Conservation (phyloP, 2,329 filamentous ascomycete genomes). For the Cordyceps tenuipes region DNA sequence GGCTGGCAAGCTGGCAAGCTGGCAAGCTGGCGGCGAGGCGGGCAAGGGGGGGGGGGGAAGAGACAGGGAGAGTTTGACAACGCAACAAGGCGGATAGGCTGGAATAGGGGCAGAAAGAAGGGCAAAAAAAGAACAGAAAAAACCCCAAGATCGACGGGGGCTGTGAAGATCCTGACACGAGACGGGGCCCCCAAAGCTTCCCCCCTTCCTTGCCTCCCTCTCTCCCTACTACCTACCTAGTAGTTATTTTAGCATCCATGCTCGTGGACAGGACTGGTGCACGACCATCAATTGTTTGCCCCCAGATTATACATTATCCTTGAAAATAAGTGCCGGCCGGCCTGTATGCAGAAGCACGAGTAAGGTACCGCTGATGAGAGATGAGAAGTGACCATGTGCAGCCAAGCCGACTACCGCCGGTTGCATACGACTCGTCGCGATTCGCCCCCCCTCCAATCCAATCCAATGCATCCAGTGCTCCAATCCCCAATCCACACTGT, state of each 20-base stretch:
- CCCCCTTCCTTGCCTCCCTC: too few species aligned
- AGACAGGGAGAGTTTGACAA: not conserved
- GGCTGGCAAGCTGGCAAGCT: not conserved
- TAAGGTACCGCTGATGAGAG: not conserved
- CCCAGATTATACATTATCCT: not conserved
- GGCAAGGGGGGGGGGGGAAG: too few species aligned
- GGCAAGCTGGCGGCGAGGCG: too few species aligned
- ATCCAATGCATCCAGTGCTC: too few species aligned
- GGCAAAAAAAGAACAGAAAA: not conserved
- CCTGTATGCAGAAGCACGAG: not conserved
- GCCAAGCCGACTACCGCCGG: not conserved
- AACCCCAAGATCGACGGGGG: not conserved
- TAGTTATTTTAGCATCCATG: too few species aligned
- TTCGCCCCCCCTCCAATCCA: not conserved
- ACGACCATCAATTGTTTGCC: not conserved
- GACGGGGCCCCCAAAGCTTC: not conserved
- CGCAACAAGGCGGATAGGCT: not conserved
- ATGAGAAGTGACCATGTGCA: not conserved
- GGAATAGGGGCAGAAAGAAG: not conserved
- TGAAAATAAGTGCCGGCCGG: not conserved
- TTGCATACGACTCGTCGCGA: conserved; percentile 2
- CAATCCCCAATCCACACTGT: too few species aligned
- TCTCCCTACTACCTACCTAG: too few species aligned
- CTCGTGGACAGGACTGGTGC: not conserved
- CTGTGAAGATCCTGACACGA: not conserved